These are phyloP conservation scores for Helianthus annuus DNA, from an alignment of 129 eudicot species.

Conservation along the genomic window DNA sequence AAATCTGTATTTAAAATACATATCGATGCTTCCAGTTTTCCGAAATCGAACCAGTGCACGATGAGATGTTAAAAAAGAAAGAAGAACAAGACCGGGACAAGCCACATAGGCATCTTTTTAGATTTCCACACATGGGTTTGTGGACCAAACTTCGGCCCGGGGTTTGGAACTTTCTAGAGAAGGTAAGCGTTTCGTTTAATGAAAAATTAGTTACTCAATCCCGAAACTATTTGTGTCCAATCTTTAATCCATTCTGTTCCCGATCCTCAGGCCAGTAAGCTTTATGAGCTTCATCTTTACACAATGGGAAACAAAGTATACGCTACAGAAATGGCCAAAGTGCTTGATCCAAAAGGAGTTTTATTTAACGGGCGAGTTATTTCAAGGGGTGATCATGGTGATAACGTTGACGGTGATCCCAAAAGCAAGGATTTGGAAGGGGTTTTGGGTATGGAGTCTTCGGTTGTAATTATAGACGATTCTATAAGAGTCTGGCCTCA, in stretches of 20 bases:
- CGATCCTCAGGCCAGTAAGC: constrained; percentile 75
- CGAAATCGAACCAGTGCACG: constrained; percentile 83
- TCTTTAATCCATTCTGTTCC: constrained; percentile 5
- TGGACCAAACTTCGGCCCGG: constrained; percentile 99
- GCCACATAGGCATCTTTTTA: constrained; percentile 77
- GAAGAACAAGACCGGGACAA: constrained; percentile 94
- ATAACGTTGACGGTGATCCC: constrained; percentile 75
- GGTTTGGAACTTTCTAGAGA: constrained; percentile 94
- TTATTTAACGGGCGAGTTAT: constrained; percentile 88
- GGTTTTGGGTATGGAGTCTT: constrained; percentile 97
- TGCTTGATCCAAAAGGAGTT: constrained; percentile 96
- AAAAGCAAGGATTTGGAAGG: constrained; percentile 97
- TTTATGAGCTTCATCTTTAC: constrained; percentile 89
- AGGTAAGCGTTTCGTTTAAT: constrained; percentile 41
- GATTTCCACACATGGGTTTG: constrained; percentile 97
- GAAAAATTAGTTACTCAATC: neutral
- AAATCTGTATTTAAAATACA: neutral
- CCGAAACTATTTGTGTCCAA: neutral
- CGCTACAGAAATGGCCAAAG: constrained; percentile 99
- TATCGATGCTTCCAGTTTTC: constrained; percentile 52
- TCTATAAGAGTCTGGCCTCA: constrained; percentile 98
- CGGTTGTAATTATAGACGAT: constrained; percentile 95
- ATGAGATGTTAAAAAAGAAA: constrained; percentile 83
- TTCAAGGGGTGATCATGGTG: constrained; percentile 93
- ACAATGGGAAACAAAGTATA: constrained; percentile 98